Evolutionary conservation across 2,329 filamentous ascomycete species (phyloP).

Genomic region (Epichloe uncinata): DNA sequence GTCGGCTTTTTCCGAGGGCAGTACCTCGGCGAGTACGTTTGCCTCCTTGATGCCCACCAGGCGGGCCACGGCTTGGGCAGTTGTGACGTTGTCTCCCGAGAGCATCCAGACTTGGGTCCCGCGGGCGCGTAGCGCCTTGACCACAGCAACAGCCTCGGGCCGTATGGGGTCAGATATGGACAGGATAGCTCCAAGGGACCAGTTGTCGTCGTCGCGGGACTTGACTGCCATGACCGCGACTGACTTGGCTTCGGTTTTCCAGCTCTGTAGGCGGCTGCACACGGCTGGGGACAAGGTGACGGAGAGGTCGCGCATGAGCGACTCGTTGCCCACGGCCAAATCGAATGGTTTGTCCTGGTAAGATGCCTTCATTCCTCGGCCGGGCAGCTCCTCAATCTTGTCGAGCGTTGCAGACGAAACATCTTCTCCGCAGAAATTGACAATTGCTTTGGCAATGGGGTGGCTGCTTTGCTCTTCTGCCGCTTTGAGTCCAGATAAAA

Average conservation of each 20-base stretch:
- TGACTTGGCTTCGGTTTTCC: slow-evolving; percentile 52
- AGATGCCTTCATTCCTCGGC: slow-evolving; percentile 53
- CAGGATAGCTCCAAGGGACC: slow-evolving; percentile 50
- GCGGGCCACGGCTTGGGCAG: slow-evolving; percentile 64
- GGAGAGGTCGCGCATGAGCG: slow-evolving; percentile 42
- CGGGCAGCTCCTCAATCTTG: slow-evolving; percentile 52
- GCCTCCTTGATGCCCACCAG: slow-evolving; percentile 58
- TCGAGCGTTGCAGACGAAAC: slow-evolving; percentile 21
- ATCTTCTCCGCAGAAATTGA: slow-evolving; percentile 41
- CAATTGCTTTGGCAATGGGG: slow-evolving; percentile 58
- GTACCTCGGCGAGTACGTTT: slow-evolving; percentile 76
- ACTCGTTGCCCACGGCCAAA: slow-evolving; percentile 60
- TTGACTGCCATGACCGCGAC: slow-evolving; percentile 44
- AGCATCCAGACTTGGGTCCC: slow-evolving; percentile 81
- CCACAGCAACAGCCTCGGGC: slow-evolving; percentile 52
- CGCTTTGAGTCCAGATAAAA: slow-evolving; percentile 42
- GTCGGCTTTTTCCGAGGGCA: slow-evolving; percentile 70
- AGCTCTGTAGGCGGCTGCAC: slow-evolving; percentile 29
- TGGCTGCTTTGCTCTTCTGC: slow-evolving; percentile 63
- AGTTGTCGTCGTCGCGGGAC: slow-evolving; percentile 15
- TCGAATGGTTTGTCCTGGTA: slow-evolving; percentile 30
- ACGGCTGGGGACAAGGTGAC: slow-evolving; percentile 26
- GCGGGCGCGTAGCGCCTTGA: slow-evolving; percentile 48
- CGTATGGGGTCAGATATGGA: slow-evolving; percentile 74
- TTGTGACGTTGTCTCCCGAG: slow-evolving; percentile 80